phyloP scores from a whole-genome alignment of 805 yeast genomes.

The Ogataea siamensis region DNA sequence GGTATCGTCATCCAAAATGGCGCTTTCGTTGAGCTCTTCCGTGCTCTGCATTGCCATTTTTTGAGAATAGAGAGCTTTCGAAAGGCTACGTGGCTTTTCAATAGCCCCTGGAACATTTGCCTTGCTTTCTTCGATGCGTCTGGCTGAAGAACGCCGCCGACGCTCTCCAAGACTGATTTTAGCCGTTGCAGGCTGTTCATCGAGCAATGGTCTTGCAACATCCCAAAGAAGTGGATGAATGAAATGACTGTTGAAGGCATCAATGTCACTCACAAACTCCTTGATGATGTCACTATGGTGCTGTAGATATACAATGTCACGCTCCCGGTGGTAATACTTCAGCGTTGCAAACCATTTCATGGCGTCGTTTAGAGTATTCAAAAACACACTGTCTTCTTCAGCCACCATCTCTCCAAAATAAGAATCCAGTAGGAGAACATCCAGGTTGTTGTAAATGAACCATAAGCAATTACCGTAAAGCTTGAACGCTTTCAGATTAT shows the following conservation, averaged over 20 bases:
- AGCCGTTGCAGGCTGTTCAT: slow-evolving; percentile 7
- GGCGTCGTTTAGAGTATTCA: slow-evolving; percentile 32
- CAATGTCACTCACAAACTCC: slow-evolving; percentile 36
- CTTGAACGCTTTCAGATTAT: slow-evolving; percentile 48
- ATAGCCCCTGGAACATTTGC: slow-evolving; percentile 24
- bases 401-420: slow-evolving; percentile 35
- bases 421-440: slow-evolving; percentile 51
- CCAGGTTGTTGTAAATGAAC: slow-evolving; percentile 66
- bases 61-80: slow-evolving; percentile 6
- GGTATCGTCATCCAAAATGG: slow-evolving; percentile 27
- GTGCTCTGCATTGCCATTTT: slow-evolving; percentile 1
- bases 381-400: slow-evolving; percentile 11
- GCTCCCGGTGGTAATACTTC: slow-evolving; percentile 30
- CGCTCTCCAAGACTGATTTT: slow-evolving; percentile 16
- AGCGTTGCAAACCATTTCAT: slow-evolving; percentile 36
- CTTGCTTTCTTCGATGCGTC: slow-evolving; percentile 23
- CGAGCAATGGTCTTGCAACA: slow-evolving; percentile 26
- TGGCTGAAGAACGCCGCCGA: slow-evolving; percentile 26
- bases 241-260: slow-evolving; percentile 41
- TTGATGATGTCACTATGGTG: slow-evolving; percentile 15
- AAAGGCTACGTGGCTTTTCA: slow-evolving; percentile 14
- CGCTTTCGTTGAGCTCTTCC: slow-evolving; percentile 17
- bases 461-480: slow-evolving; percentile 62
- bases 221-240: slow-evolving; percentile 35
- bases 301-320: slow-evolving; percentile 26